Base-by-base conservation (phyloP, 345 rosid genomes). In the Gossypium arboreum region DNA sequence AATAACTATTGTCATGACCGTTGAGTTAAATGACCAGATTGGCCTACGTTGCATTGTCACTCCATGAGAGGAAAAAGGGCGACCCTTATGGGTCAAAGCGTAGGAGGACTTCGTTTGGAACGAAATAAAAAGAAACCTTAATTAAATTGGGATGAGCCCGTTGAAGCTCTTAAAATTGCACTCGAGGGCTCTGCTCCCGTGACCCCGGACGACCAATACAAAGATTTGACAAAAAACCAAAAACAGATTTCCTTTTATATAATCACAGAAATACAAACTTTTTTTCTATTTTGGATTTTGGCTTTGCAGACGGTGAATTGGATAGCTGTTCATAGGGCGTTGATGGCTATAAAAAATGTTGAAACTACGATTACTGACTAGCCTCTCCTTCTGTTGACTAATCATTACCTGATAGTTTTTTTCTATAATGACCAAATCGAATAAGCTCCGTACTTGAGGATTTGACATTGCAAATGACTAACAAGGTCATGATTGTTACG, bases 261-360 rank as follows among this genome's bases (percentile, higher is more conserved):
- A 8, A 12, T 64, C n/a, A 39, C n/a, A 39, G n/a, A 39, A 63
- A 5, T 54, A 70, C 41, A 9, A 22, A 60, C 13, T 41, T n/a
- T 13, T 47, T 11, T 5, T 25, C 24, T 67, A n/a, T 11, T 12
- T 57, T 6, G 48, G 7, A 24, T 58, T 58, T 57, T 0, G 17
- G 3, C 2, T 65, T 13, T 57, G 84, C 85, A 92, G 97, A 89
- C 97, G 4, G 95, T 95, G 27, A 92, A 87, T 80, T 92, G 97
- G 97, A 91, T 90, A 65, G 91, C 82, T 72, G 97, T 94, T 70
- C 97, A 92, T 79, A 84, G 97, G 84, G 94, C 94, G 9, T 29
- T 94, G 24, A 92, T 94, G 97, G 95, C 97, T 18, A 91, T 92
- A n/a, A 92, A 86, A 78, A 97, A 92, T 82, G 84, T 92, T 29